Base-by-base conservation (phyloP, 768 basidiomycete species). In the Erythrobasidium yunnanense region DNA sequence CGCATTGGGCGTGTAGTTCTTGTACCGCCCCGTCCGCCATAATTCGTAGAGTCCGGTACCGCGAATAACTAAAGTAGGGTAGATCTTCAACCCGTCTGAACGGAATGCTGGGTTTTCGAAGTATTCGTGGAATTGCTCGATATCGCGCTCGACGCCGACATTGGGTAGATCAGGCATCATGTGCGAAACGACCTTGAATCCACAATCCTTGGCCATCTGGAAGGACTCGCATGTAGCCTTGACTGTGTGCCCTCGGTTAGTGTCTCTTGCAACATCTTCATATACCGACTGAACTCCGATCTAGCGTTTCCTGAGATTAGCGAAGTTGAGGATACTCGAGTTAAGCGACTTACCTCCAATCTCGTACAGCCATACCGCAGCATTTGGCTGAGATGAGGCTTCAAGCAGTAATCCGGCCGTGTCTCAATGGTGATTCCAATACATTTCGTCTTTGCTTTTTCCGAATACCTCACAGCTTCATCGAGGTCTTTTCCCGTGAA, bases 391-490 rank as follows among this genome's bases (percentile, higher is more conserved):
- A 99, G 80, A 80, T 99, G 95, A 1, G 95, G 95, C 51, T 88
- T 86, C 38, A 99, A 81, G 73, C 95, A 99, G 76, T 99, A 99
- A 75, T 99, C 95, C 23, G 95, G 95, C 34, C 95, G 81, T 11
- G 95, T 99, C 78, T 99, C 95, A 66, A 99, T 97, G 1, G 95
- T 99, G 73, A 99, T 97, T 0, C 95, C 95, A 45, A 99, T 96
- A 4, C 90, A 93, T 76, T 97, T 99, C 34, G 90, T 91, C 79
- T 93, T 95, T 76, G 90, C 89, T 76, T 89, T 89, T 73, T 96
- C 93, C 5, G 93, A 96, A 74, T 88, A 87, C 85, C 85, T 82
- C 33, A 99, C 92, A 42, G 95, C 93, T 76, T 99, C 95, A 71
- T 97, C 95, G 15, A 99, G 84, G 70, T 96, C 87, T 1, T 83